These are phyloP conservation scores for Avena eriantha DNA, from an alignment of 176 grass and related monocot genomes.

Conservation along the genomic window DNA sequence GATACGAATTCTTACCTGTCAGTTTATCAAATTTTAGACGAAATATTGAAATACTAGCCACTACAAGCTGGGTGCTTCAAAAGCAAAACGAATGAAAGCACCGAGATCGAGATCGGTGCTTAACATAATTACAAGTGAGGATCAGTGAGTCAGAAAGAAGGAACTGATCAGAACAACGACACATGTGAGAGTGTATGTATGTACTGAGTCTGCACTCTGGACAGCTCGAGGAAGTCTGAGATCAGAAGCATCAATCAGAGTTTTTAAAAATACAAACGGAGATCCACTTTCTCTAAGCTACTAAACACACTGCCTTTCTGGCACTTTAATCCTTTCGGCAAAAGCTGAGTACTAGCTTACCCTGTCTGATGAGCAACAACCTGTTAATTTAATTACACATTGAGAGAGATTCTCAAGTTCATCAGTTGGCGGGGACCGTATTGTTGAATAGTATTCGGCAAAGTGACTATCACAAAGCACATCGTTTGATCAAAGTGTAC, in stretches of 20 bases:
- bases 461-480: slow-evolving; percentile 19
- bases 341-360: slow-evolving; percentile 7
- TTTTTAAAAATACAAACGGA: background rate
- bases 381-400: background rate
- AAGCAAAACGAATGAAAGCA: background rate
- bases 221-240: background rate
- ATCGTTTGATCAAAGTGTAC: slow-evolving; percentile 3
- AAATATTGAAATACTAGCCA: background rate
- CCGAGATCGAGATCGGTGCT: background rate
- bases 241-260: background rate
- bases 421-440: background rate
- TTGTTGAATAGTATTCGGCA: background rate
- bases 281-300: background rate
- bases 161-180: background rate
- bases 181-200: slow-evolving; percentile 3
- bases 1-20: background rate
- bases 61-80: background rate
- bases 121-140: background rate
- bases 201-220: background rate
- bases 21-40: background rate
- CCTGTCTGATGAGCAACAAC: background rate
- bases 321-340: background rate
- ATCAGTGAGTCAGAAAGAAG: background rate
- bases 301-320: background rate
- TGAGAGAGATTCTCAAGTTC: background rate